phyloP scores from a whole-genome alignment of 768 basidiomycete species.

The Boletellus emodensis region DNA sequence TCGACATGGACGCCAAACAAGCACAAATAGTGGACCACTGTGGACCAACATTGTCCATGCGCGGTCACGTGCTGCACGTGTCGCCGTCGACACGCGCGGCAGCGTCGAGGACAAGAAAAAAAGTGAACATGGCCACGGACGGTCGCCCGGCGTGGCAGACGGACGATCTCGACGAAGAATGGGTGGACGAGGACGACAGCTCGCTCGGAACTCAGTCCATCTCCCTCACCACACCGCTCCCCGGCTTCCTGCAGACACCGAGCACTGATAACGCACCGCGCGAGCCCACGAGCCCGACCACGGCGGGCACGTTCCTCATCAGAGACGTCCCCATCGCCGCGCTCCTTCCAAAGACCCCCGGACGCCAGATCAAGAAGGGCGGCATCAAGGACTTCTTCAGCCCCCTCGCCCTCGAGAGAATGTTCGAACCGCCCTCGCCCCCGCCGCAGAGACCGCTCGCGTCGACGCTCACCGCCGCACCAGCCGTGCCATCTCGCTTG shows the following conservation, averaged over 20 bases:
- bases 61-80: slow-evolving; percentile 36
- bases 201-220: slow-evolving; percentile 48
- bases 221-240: slow-evolving; percentile 57
- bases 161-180: slow-evolving; percentile 88
- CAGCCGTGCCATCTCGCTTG: slow-evolving; percentile 33
- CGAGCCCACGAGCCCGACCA: slow-evolving; percentile 18
- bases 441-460: slow-evolving; percentile 36
- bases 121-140: slow-evolving; percentile 8
- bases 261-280: slow-evolving; percentile 21
- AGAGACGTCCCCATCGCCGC: slow-evolving; percentile 55
- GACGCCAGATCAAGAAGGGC: slow-evolving; percentile 49
- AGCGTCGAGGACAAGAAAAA: neutral
- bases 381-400: slow-evolving; percentile 81
- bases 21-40: slow-evolving; percentile 14
- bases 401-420: slow-evolving; percentile 78
- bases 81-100: neutral
- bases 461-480: slow-evolving; percentile 27
- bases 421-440: slow-evolving; percentile 94
- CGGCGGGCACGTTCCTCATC: slow-evolving; percentile 71
- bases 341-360: slow-evolving; percentile 64
- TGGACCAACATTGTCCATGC: slow-evolving; percentile 12
- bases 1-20: slow-evolving; percentile 15
- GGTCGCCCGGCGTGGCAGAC: slow-evolving; percentile 76
- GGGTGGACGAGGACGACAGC: slow-evolving; percentile 60
- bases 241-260: slow-evolving; percentile 45